These are phyloP conservation scores for Coniferiporia weirii DNA, from an alignment of 1,284 basidiomycete species.

Conservation along the genomic window DNA sequence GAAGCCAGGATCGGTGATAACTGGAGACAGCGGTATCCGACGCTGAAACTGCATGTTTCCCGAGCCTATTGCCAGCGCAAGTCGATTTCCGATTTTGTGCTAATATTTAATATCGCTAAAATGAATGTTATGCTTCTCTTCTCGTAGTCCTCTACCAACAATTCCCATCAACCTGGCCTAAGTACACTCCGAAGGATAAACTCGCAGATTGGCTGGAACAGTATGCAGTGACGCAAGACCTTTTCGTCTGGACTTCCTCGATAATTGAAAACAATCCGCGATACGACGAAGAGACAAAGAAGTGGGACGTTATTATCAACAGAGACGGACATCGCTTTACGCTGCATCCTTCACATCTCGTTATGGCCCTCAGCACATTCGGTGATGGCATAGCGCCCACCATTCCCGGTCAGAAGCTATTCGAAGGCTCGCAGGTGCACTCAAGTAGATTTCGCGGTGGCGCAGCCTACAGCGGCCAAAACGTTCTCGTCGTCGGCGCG, in stretches of 20 bases:
- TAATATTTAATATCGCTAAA: neutral
- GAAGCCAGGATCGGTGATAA: constrained; percentile 45
- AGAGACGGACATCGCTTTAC: constrained; percentile 26
- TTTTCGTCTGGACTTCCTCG: constrained; percentile 18
- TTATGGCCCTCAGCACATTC: constrained; percentile 33
- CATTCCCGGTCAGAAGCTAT: constrained; percentile 18
- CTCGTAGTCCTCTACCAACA: constrained; percentile 35
- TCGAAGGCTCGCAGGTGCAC: constrained; percentile 30
- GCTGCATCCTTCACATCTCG: constrained; percentile 32
- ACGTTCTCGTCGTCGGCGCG: constrained; percentile 35
- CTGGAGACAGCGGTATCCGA: constrained; percentile 49
- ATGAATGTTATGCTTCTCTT: neutral
- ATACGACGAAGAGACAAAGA: constrained; percentile 26
- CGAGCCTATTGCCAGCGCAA: constrained; percentile 31
- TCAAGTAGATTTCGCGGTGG: constrained; percentile 28
- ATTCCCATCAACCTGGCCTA: constrained; percentile 33
- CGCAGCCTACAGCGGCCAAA: constrained; percentile 27
- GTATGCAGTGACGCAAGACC: constrained; percentile 21
- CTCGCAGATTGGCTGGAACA: constrained; percentile 35
- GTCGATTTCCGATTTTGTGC: constrained; percentile 15
- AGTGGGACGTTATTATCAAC: constrained; percentile 30
- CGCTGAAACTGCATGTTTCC: constrained; percentile 41
- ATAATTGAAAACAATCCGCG: constrained; percentile 8
- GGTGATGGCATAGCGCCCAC: constrained; percentile 29
- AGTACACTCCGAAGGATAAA: constrained; percentile 32